Evolutionary conservation across 768 basidiomycete species (phyloP).

Genomic region (Phaeotremella fagi): DNA sequence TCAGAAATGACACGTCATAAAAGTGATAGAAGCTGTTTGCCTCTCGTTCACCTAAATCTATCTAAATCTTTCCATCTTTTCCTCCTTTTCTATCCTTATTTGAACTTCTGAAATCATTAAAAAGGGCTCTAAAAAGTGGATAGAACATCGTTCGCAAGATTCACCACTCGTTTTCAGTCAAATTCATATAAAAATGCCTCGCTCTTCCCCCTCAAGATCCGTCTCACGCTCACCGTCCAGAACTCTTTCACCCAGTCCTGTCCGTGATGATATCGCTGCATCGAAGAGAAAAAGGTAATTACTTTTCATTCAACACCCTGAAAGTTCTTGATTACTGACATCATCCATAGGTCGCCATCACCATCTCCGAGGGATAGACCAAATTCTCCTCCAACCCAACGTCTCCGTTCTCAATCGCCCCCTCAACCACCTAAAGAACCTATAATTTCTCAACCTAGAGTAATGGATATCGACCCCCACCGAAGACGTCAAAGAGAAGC

Average conservation of each 20-base stretch:
- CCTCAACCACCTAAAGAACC: conserved; percentile 10
- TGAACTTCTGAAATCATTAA: not conserved
- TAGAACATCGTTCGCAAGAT: not conserved
- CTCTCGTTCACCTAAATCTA: not conserved
- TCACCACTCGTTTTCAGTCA: not conserved
- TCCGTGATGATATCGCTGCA: conserved; percentile 21
- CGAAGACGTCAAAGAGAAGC: conserved; percentile 69
- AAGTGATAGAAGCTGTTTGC: too few species aligned
- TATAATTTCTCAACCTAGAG: conserved; percentile 36
- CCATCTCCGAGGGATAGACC: conserved; percentile 42
- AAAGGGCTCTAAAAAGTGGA: too few species aligned
- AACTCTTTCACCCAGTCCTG: conserved; percentile 8
- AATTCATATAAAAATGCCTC: not conserved
- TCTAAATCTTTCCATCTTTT: not conserved
- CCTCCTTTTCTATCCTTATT: not conserved
- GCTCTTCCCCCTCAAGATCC: not conserved
- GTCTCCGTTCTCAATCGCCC: conserved; percentile 46
- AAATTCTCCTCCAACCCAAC: conserved; percentile 43
- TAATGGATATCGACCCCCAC: conserved; percentile 70
- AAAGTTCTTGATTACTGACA: conserved; percentile 9
- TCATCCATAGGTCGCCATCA: conserved; percentile 36
- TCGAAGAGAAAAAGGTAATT: conserved; percentile 29
- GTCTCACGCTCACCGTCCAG: conserved; percentile 5
- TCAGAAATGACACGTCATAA: not conserved
- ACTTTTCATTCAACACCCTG: too few species aligned